phyloP scores from a whole-genome alignment of 2,329 filamentous ascomycete species.

The Ascochyta viciae-villosae region DNA sequence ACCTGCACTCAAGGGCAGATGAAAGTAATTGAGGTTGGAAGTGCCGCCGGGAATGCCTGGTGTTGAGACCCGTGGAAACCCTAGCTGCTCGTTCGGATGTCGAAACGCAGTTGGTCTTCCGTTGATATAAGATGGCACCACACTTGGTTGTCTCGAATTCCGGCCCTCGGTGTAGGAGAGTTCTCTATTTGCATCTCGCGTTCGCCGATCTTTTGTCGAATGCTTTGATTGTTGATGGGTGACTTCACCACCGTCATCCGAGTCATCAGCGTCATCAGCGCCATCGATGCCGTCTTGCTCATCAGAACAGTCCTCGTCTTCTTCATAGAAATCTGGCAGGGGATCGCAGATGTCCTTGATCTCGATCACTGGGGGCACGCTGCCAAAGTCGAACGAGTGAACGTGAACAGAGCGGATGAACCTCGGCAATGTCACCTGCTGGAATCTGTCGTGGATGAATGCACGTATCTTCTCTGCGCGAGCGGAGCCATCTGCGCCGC shows the following conservation, averaged over 20 bases:
- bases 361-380: constrained; percentile 80
- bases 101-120: constrained; percentile 39
- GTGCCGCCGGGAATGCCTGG: constrained; percentile 71
- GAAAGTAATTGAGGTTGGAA: constrained; percentile 82
- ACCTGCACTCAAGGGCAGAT: constrained; percentile 74
- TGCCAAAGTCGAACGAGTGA: constrained; percentile 92
- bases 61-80: constrained; percentile 59
- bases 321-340: constrained; percentile 94
- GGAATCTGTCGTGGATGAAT: constrained; percentile 96
- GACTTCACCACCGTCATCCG: constrained; percentile 22
- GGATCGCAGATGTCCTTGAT: constrained; percentile 98
- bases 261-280: constrained; percentile 23
- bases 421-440: constrained; percentile 85
- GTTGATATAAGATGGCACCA: constrained; percentile 35
- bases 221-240: constrained; percentile 40
- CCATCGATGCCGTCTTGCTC: constrained; percentile 58
- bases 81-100: constrained; percentile 43
- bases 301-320: constrained; percentile 70
- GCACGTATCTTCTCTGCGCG: constrained; percentile 86
- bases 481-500: constrained; percentile 82
- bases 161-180: constrained; percentile 24
- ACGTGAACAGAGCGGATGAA: constrained; percentile 97
- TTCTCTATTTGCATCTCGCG: constrained; percentile 30
- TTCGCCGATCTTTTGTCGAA: constrained; percentile 42
- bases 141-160: constrained; percentile 27